These are phyloP conservation scores for Diplosphaera chodatii DNA, from an alignment of 139 green algal species.

Conservation along the genomic window DNA sequence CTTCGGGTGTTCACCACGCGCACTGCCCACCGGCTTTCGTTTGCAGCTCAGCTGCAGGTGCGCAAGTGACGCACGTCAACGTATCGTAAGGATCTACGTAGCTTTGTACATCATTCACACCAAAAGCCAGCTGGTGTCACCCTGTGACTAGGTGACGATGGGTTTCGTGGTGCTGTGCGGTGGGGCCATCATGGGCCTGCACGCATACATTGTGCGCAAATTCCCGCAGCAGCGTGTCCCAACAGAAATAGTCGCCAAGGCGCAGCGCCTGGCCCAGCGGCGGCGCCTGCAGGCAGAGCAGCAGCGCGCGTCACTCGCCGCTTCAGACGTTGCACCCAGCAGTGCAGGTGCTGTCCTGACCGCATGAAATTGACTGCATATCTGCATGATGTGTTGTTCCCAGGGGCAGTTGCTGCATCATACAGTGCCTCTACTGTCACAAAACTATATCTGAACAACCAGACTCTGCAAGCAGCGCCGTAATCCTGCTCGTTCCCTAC, in stretches of 20 bases:
- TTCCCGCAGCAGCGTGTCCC: slow-evolving; percentile 22
- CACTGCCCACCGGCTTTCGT: not conserved
- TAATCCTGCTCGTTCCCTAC: too few relatives aligned
- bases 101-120: too few relatives aligned
- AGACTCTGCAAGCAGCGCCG: too few relatives aligned
- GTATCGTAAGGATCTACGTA: too few relatives aligned
- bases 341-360: not conserved
- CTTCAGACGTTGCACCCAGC: not conserved
- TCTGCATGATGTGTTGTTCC: too few relatives aligned
- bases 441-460: too few relatives aligned
- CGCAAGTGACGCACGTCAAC: too few relatives aligned
- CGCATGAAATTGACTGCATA: not conserved
- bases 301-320: not conserved
- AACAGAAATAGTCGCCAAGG: slow-evolving; percentile 14
- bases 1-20: slow-evolving; percentile 26
- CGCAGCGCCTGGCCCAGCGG: not conserved
- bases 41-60: slow-evolving; percentile 29
- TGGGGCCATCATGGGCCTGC: slow-evolving; percentile 28
- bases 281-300: not conserved
- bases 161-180: slow-evolving; percentile 17
- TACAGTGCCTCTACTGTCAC: too few relatives aligned
- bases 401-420: too few relatives aligned
- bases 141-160: slow-evolving; percentile 25
- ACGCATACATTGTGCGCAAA: slow-evolving; percentile 29
- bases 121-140: too few relatives aligned